Evolutionary conservation across 768 basidiomycete genomes (phyloP), one percentile per base, ranked within the genome.

Genomic region (Russula sp.): DNA sequence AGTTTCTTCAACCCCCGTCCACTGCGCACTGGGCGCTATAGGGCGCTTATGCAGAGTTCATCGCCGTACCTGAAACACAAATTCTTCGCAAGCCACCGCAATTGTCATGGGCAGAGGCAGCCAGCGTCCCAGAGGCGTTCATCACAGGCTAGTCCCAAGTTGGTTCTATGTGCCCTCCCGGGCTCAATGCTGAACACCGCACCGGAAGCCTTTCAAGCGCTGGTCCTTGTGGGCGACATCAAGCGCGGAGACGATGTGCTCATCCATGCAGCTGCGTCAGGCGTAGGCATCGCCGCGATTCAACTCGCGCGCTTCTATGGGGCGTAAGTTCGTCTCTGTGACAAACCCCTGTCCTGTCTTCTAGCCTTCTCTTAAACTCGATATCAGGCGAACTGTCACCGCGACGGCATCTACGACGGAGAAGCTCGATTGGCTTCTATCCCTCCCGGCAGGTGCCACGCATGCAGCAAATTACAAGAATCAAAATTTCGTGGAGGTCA

Each of bases 1-100:
- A n/a, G n/a, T n/a, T n/a, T n/a, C n/a, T n/a, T n/a, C n/a, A n/a
- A n/a, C n/a, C n/a, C n/a, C n/a, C n/a, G n/a, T n/a, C n/a, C n/a
- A n/a, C n/a, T n/a, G n/a, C n/a, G n/a, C n/a, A n/a, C n/a, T n/a
- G n/a, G n/a, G n/a, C n/a, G 45, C 25, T 48, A 20, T 38, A 94
- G 93, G 93, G 93, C 39, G 92, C 93, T 47, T 95, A 94, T 69
- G 93, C 93, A 39, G 90, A 95, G 71, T 95, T 85, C 70, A 83
- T 98, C 65, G n/a, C 50, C 20, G 50, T 51, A 14, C 34, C 80
- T 8, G 77, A 84, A 61, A 82, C 81, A 2, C 82, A 90, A 74
- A 71, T 96, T 60, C 74, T 93, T 60, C 76, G 70, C 63, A 97
- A 98, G 73, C 92, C 93, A 7, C 70, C 72, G 32, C 74, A 85